Conservation (phyloP, 768 basidiomycete species). For the Trametes elegans region DNA sequence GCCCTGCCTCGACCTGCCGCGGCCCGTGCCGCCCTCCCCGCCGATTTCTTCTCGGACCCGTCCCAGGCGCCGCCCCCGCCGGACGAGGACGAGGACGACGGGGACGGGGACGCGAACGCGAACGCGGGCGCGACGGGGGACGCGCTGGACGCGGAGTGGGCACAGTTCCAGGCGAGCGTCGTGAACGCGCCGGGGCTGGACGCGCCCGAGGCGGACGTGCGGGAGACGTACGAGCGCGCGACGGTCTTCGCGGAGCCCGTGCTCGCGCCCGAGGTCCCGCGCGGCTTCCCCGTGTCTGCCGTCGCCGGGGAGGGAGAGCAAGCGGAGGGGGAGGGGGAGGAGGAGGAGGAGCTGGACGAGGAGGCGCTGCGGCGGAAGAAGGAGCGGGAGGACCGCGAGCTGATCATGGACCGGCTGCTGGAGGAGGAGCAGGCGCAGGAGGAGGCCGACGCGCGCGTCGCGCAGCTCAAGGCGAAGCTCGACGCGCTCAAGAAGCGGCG, state of each 20-base stretch:
- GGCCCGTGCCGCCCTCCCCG: constrained; percentile 44
- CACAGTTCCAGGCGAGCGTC: constrained; percentile 66
- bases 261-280: constrained; percentile 42
- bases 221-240: constrained; percentile 62
- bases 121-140: constrained; percentile 18
- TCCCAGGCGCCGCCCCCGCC: constrained; percentile 44
- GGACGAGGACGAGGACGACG: constrained; percentile 14
- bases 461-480: constrained; percentile 59
- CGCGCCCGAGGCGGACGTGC: constrained; percentile 26
- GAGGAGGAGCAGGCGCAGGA: constrained; percentile 88
- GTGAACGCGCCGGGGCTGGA: constrained; percentile 42
- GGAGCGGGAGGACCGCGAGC: constrained; percentile 71
- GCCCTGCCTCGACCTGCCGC: constrained; percentile 15
- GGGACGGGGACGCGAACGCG: constrained; percentile 14
- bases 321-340: constrained; percentile 22
- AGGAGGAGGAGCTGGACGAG: constrained; percentile 38
- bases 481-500: constrained; percentile 54
- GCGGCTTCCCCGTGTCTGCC: constrained; percentile 45
- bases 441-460: constrained; percentile 79
- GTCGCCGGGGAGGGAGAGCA: constrained; percentile 27
- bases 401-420: constrained; percentile 82
- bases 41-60: constrained; percentile 82
- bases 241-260: constrained; percentile 72
- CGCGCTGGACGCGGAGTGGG: constrained; percentile 69
- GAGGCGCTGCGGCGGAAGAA: constrained; percentile 47